Evolutionary conservation across 75 land plant species (phyloP), one percentile per base, ranked within the genome.

Genomic region (Ceratopteris richardii): DNA sequence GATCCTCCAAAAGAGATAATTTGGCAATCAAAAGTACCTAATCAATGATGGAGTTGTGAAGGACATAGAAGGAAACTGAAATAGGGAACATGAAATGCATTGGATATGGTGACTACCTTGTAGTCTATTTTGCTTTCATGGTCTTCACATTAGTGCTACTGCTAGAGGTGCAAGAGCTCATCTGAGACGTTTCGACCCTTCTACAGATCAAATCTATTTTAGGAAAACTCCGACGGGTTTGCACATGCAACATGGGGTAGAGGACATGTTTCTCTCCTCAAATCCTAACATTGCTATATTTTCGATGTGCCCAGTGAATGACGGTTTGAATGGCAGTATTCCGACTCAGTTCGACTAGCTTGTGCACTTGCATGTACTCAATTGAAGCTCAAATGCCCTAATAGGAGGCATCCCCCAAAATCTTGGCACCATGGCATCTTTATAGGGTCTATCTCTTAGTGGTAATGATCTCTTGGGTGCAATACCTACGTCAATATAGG

Each of bases 401-500:
- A 20, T 19, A 10, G 83, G 60, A 17, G 29, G 26, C 25, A 68
- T 82, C 25, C 96, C 96, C 12, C 69, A 70, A 9, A 90, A 82
- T 70, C 77, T 90, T 44, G 82, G 85, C 37, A 77, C 77, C 54
- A 57, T 66, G 61, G 51, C 80, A 16, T 75, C 84, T 18, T 69
- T 90, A 19, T 23, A 66, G 1, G 55, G 63, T 20, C 56, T 90
- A 41, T 73, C 74, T 58, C 69, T 90, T 43, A 25, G 67, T 31
- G 31, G 41, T 12, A 90, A 90, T 54, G 11, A 31, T 25, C 70
- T 90, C n/a, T 47, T 12, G 18, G 87, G 86, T 6, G 44, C 74
- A n/a, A 57, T 88, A 2, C 78, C 93, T 0, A 59, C 77, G n/a
- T 81, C 93, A 1, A 60, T 85, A 13, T 84, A 85, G 85, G 81